phyloP scores from a whole-genome alignment of 352 stramenopile species.

The Globisporangium barbulae region DNA sequence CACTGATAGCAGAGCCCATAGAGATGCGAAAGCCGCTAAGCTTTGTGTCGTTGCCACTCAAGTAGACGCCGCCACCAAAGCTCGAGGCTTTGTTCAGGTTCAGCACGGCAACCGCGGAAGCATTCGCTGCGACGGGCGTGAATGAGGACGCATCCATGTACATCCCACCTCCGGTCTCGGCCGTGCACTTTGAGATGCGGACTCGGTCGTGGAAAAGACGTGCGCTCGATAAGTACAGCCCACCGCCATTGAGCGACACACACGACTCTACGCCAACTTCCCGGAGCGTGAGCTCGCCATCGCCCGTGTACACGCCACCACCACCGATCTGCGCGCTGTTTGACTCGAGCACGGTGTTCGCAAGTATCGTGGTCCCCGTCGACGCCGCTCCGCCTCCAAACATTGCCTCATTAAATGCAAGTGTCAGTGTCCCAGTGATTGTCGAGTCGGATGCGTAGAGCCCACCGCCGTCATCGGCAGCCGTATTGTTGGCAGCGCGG shows the following conservation, averaged over 20 bases:
- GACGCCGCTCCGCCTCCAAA: conserved; percentile 26
- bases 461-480: conserved; percentile 27
- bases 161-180: conserved; percentile 27
- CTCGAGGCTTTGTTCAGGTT: conserved; percentile 20
- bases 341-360: conserved; percentile 15
- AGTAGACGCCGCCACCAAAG: conserved; percentile 30
- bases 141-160: conserved; percentile 29
- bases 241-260: conserved; percentile 20
- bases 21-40: conserved; percentile 20
- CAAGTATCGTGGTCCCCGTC: conserved; percentile 12
- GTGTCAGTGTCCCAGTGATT: conserved; percentile 19
- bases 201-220: conserved; percentile 20
- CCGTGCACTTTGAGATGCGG: conserved; percentile 19
- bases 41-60: conserved; percentile 19
- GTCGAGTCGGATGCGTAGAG: conserved; percentile 22
- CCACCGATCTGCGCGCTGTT: conserved; percentile 25
- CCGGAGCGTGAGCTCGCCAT: conserved; percentile 23
- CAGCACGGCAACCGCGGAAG: not conserved
- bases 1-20: conserved; percentile 17
- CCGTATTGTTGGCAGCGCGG: conserved; percentile 20
- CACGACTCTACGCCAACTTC: conserved; percentile 23
- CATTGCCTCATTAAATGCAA: conserved; percentile 23
- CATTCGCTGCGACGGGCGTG: not conserved
- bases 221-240: conserved; percentile 21
- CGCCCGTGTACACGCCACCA: conserved; percentile 25